phyloP scores from a whole-genome alignment of 164 flowering plant genomes.

The Nymphaea colorata region DNA sequence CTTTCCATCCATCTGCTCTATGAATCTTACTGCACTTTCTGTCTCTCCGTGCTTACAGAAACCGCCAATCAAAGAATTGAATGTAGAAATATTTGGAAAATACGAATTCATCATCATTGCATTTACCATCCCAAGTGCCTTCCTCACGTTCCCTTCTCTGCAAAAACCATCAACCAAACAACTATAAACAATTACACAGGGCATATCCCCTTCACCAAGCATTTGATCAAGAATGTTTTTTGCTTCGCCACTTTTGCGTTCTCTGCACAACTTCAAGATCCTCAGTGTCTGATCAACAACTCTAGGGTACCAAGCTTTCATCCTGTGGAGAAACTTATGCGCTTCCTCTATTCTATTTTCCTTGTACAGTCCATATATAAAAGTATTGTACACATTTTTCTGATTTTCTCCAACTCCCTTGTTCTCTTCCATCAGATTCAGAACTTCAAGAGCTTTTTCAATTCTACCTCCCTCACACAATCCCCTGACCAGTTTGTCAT shows the following conservation, averaged over 20 bases:
- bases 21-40: slow-evolving; percentile 34
- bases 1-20: slow-evolving; percentile 49
- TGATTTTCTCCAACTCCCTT: slow-evolving; percentile 22
- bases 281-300: slow-evolving; percentile 43
- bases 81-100: slow-evolving; percentile 47
- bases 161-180: slow-evolving; percentile 35
- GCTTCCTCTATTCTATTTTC: slow-evolving; percentile 41
- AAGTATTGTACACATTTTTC: slow-evolving; percentile 60
- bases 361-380: slow-evolving; percentile 65
- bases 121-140: slow-evolving; percentile 57
- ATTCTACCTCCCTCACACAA: slow-evolving; percentile 47
- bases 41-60: slow-evolving; percentile 51
- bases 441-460: slow-evolving; percentile 46
- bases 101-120: slow-evolving; percentile 43
- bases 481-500: slow-evolving; percentile 46
- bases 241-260: slow-evolving; percentile 37
- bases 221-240: slow-evolving; percentile 44
- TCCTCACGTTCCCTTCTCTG: slow-evolving; percentile 23
- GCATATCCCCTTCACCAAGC: slow-evolving; percentile 41
- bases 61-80: slow-evolving; percentile 39
- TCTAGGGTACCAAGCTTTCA: slow-evolving; percentile 48
- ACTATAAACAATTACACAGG: slow-evolving; percentile 44
- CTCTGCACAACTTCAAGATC: slow-evolving; percentile 35
- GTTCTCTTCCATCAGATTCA: slow-evolving; percentile 57
- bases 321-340: slow-evolving; percentile 34